A percentile compares a stretch with the other conserved stretches of the same genome.
Conservation (phyloP, 345 rosid genomes). For the Rhizophora apiculata region DNA sequence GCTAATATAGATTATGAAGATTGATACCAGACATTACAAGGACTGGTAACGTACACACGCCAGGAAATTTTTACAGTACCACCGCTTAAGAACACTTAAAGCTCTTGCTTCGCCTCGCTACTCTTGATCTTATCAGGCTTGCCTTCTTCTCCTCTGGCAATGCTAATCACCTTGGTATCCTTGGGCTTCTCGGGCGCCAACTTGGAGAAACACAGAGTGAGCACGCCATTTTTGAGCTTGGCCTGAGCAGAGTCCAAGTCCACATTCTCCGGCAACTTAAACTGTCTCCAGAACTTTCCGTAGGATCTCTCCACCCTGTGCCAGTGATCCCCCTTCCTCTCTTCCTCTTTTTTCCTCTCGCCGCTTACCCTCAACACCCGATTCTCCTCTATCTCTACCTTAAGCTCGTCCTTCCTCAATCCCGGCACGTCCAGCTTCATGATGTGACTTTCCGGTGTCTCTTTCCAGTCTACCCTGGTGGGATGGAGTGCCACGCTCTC, state of each 20-base stretch:
- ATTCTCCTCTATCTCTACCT: conserved; percentile 67
- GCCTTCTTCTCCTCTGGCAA: conserved; percentile 31
- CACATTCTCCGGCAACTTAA: conserved; percentile 66
- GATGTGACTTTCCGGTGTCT: conserved; percentile 62
- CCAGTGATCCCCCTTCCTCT: conserved; percentile 71
- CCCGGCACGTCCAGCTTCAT: conserved; percentile 73
- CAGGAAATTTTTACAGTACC: neutral
- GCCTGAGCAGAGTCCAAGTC: conserved; percentile 64
- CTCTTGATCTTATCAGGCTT: conserved; percentile 35
- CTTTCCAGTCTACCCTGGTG: conserved; percentile 84
- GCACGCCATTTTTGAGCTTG: conserved; percentile 66
- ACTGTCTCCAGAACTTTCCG: conserved; percentile 85
- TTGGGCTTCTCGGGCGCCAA: conserved; percentile 57
- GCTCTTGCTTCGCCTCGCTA: conserved; percentile 47
- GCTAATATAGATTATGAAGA: neutral
- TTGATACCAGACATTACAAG: neutral
- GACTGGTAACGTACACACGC: neutral
- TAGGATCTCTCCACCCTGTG: conserved; percentile 70
- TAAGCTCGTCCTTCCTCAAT: conserved; percentile 68
- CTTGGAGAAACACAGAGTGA: conserved; percentile 53
- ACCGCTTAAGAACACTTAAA: conserved; percentile 12
- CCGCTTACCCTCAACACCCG: conserved; percentile 67
- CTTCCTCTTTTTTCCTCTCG: conserved; percentile 69
- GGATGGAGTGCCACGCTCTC: conserved; percentile 41
- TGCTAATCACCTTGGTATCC: conserved; percentile 55